Conservation (phyloP, 2,329 filamentous ascomycete genomes). For the Colletotrichum liaoningense region DNA sequence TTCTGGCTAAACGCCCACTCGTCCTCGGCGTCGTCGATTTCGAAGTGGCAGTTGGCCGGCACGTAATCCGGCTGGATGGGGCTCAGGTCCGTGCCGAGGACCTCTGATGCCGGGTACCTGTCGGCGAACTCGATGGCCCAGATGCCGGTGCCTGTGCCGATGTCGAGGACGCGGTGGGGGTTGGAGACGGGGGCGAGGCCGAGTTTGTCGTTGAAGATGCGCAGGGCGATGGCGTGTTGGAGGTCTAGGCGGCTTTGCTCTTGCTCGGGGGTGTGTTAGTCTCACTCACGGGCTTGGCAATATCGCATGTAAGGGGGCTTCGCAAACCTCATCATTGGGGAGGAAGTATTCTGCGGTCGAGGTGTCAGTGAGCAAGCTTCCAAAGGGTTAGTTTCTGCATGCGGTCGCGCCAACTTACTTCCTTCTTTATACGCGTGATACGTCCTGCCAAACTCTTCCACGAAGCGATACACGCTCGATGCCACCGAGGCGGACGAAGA, state of each 20-base stretch:
- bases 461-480: conserved; percentile 24
- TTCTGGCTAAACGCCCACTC: conserved; percentile 38
- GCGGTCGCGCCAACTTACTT: neutral
- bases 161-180: conserved; percentile 37
- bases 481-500: conserved; percentile 24
- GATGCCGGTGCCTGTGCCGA: conserved; percentile 43
- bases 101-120: conserved; percentile 44
- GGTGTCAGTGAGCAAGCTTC: neutral
- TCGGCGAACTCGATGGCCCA: conserved; percentile 55
- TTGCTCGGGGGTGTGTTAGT: conserved; percentile 13
- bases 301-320: neutral
- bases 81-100: conserved; percentile 52
- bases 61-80: conserved; percentile 54
- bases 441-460: conserved; percentile 29
- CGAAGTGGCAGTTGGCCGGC: conserved; percentile 51
- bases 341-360: conserved; percentile 20
- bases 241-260: conserved; percentile 56
- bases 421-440: conserved; percentile 30
- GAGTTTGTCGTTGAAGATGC: conserved; percentile 22
- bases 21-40: conserved; percentile 50
- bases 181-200: conserved; percentile 16
- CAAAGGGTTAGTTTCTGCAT: neutral
- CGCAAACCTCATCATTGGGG: conserved; percentile 25
- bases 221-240: conserved; percentile 48
- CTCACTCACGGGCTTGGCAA: neutral